These are phyloP conservation scores for Parascedosporium putredinis DNA, from an alignment of 2,329 filamentous ascomycete genomes.

Conservation along the genomic window DNA sequence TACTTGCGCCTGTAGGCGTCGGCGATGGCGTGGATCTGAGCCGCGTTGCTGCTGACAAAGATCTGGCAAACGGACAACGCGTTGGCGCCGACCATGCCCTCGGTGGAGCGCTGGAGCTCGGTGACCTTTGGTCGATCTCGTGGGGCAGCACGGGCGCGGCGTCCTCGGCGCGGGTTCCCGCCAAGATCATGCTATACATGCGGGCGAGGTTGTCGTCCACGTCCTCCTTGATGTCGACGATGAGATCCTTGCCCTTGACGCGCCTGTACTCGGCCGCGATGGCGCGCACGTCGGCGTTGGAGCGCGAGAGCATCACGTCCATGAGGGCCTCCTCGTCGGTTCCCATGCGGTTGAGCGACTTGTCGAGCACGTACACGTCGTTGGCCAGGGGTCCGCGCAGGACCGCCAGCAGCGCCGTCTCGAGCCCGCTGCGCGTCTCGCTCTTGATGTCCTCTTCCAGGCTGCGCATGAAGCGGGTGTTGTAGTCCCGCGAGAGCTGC, in stretches of 20 bases:
- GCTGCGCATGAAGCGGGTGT: conserved; percentile 22
- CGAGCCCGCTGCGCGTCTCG: conserved; percentile 21
- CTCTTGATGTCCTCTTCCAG: conserved; percentile 23
- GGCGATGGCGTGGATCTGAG: conserved; percentile 20
- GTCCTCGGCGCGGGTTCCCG: conserved; percentile 19
- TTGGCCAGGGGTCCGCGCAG: conserved; percentile 21
- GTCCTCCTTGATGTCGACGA: conserved; percentile 21
- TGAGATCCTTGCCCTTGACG: conserved; percentile 18
- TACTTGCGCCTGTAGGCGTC: conserved; percentile 22
- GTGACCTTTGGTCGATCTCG: conserved; percentile 23
- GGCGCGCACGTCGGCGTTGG: conserved; percentile 24
- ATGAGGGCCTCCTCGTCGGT: conserved; percentile 24
- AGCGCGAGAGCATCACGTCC: conserved; percentile 23
- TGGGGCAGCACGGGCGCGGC: conserved; percentile 14
- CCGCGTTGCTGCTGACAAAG: conserved; percentile 20
- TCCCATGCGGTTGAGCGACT: conserved; percentile 19
- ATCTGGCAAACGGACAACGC: conserved; percentile 22
- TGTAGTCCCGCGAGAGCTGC: conserved; percentile 22
- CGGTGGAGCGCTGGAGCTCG: conserved; percentile 22
- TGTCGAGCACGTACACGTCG: conserved; percentile 20
- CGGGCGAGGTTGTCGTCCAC: conserved; percentile 20
- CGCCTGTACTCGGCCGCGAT: conserved; percentile 21
- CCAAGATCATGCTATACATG: conserved; percentile 24
- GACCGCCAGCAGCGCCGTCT: conserved; percentile 20
- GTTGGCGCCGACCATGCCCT: conserved; percentile 20